Evolutionary conservation across 2,329 filamentous ascomycete species (phyloP), one percentile per base, ranked within the genome.

Genomic region (Ceratocystis destructans): DNA sequence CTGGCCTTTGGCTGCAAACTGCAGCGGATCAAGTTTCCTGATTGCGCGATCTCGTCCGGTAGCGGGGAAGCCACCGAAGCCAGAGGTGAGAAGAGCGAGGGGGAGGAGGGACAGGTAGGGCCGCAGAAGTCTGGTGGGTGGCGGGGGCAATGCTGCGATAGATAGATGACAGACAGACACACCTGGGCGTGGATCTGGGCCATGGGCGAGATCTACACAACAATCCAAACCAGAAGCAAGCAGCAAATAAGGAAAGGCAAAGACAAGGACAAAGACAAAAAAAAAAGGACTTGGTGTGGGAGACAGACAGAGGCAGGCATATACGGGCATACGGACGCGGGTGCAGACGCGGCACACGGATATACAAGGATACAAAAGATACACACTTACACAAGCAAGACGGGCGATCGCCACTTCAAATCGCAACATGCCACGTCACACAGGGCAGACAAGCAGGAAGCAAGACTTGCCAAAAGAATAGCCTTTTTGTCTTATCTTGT

Each of bases 361-460:
- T 31, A 50, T 20, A 50, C 46, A 50, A n/a, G 15, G 46, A 50
- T 50, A 50, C 17, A 57, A 22, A 55, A 12, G 50, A 22, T 25
- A 28, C 25, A 33, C 53, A 57, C 25, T 31, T 33, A 57, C 61
- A 48, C 61, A 63, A 63, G 20, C 41, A 31, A 63, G 41, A 45
- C 61, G 61, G 61, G 61, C 61, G 61, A 65, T 64, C 65, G 66
- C 66, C 66, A 67, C 66, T 59, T 66, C 53, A 31, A 57, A 57
- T 57, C 53, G 53, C 53, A 33, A 31, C 53, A 57, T 57, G 31
- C 53, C 22, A 57, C 53, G 53, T 57, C n/a, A 31, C 28, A 33
- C 53, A 57, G 22, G 10, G 31, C 25, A 15, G 31, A 17, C 53
- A 57, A 31, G 53, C 22, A 57, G 31, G 28, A 57, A 57, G 25